Evolutionary conservation across 2,329 filamentous ascomycete genomes (phyloP), one percentile per base, ranked within the genome.

Genomic region (Thyridium curvatum): DNA sequence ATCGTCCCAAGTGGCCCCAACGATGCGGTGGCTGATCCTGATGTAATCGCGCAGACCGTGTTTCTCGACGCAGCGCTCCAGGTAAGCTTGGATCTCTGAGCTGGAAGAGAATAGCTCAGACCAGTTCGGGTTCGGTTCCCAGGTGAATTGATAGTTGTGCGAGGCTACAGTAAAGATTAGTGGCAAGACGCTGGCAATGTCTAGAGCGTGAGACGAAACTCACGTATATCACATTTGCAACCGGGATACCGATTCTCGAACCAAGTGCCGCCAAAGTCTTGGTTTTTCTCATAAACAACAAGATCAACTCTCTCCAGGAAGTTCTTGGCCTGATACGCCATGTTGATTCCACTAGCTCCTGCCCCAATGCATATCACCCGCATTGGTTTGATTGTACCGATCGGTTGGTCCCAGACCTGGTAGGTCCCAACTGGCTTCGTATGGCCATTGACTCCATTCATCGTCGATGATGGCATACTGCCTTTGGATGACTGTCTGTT

Each of bases 321-420:
- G 53, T 44, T 45, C 42, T 62, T 61, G 6, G 71, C 51, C 50
- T 72, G 71, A 55, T 71, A 70, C 12, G 68, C 67, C 47, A 71
- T 54, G 30, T 63, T 47, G 1, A 40, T 7, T 4, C 38, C 38
- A 18, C 38, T 40, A 17, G 35, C 35, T 13, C 38, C 38, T 13
- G 38, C 38, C 9, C 38, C 38, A n/a, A 35, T 29, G 14, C 15
- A 21, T 14, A 40, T 40, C 15, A 40, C 38, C 21, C 21, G 21
- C 21, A 26, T 10, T 26, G 21, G 21, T 26, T 26, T 26, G 21
- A 26, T 26, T 10, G 21, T 26, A 6, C 21, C 21, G 10, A 26
- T 26, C 21, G 21, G 21, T 26, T 26, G 21, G 10, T 26, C 21
- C 21, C 21, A 26, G 6, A 26, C 21, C 21, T 26, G 6, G 10